A percentile compares a stretch with the other conserved stretches of the same genome.
phyloP scores from a whole-genome alignment of 768 basidiomycete species.

The Leccinellum albellum region DNA sequence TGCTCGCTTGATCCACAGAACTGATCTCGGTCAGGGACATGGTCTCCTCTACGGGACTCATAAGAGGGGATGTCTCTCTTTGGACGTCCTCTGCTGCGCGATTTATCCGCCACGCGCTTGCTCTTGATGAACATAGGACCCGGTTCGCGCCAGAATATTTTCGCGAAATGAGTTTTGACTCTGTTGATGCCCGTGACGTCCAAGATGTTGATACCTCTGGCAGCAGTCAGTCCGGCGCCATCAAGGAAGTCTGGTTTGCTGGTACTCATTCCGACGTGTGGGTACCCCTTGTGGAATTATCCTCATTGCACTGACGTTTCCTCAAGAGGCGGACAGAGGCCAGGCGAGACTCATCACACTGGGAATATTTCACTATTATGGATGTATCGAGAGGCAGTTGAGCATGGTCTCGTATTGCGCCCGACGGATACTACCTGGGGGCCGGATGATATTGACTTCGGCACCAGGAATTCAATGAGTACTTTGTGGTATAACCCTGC shows the following conservation, averaged over 20 bases:
- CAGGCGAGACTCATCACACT: neutral
- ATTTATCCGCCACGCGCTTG: neutral
- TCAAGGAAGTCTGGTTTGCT: neutral
- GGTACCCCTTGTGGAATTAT: neutral
- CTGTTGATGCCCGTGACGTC: neutral
- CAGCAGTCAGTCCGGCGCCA: neutral
- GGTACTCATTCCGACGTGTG: slow-evolving; percentile 23
- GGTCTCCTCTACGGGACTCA: slow-evolving; percentile 53
- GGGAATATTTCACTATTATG: neutral
- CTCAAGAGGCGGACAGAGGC: slow-evolving; percentile 9
- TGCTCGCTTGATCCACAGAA: neutral
- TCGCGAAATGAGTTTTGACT: slow-evolving; percentile 17
- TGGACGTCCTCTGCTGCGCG: slow-evolving; percentile 50
- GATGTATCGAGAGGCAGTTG: neutral
- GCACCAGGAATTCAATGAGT: slow-evolving; percentile 10
- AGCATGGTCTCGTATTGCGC: slow-evolving; percentile 7
- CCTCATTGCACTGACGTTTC: neutral
- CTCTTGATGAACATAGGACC: neutral
- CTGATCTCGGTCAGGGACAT: slow-evolving; percentile 42
- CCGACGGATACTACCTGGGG: slow-evolving; percentile 14
- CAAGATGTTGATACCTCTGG: neutral
- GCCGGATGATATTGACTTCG: slow-evolving; percentile 13
- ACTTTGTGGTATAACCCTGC: slow-evolving; percentile 2
- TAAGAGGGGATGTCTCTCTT: slow-evolving; percentile 39
- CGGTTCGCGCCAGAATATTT: neutral